These are phyloP conservation scores for Phytophthora ohioensis DNA, from an alignment of 352 stramenopile genomes.

Conservation along the genomic window DNA sequence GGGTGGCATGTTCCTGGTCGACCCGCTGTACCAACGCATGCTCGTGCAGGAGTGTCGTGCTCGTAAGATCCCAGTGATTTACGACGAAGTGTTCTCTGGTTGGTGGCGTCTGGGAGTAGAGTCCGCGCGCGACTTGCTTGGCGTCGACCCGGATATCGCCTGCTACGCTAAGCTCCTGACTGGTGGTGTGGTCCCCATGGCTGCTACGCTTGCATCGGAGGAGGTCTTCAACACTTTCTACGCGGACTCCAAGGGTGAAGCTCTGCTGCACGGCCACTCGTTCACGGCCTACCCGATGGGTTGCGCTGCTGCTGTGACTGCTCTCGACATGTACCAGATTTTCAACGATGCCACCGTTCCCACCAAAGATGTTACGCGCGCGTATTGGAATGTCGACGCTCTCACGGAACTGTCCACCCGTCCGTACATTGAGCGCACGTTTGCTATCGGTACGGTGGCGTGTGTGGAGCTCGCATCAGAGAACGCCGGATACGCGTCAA, in stretches of 20 bases:
- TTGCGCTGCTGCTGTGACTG: slow-evolving; percentile 89
- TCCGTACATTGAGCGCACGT: slow-evolving; percentile 66
- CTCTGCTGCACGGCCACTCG: slow-evolving; percentile 92
- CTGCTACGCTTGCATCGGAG: slow-evolving; percentile 88
- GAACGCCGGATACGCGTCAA: slow-evolving; percentile 72
- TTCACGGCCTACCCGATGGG: slow-evolving; percentile 93
- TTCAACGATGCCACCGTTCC: slow-evolving; percentile 43
- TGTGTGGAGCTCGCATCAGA: slow-evolving; percentile 72
- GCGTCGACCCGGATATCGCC: slow-evolving; percentile 89
- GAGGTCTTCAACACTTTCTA: slow-evolving; percentile 93
- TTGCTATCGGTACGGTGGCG: slow-evolving; percentile 84
- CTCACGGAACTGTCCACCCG: slow-evolving; percentile 62
- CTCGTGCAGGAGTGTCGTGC: slow-evolving; percentile 79
- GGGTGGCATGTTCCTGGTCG: slow-evolving; percentile 91
- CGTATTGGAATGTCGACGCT: slow-evolving; percentile 66
- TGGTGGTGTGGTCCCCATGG: slow-evolving; percentile 88
- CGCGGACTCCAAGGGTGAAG: slow-evolving; percentile 85
- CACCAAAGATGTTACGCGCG: slow-evolving; percentile 39
- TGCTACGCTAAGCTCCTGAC: slow-evolving; percentile 94
- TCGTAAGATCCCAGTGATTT: slow-evolving; percentile 91
- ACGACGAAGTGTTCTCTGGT: slow-evolving; percentile 93
- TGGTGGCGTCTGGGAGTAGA: slow-evolving; percentile 92
- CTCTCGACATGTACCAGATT: slow-evolving; percentile 89
- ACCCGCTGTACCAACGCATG: slow-evolving; percentile 93
- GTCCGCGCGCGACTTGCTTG: slow-evolving; percentile 85